Percentiles rank a stretch among this genome's conserved stretches.
These are phyloP conservation scores for Westerdykella sp. DNA, from an alignment of 2,329 filamentous ascomycete species.

Conservation along the genomic window DNA sequence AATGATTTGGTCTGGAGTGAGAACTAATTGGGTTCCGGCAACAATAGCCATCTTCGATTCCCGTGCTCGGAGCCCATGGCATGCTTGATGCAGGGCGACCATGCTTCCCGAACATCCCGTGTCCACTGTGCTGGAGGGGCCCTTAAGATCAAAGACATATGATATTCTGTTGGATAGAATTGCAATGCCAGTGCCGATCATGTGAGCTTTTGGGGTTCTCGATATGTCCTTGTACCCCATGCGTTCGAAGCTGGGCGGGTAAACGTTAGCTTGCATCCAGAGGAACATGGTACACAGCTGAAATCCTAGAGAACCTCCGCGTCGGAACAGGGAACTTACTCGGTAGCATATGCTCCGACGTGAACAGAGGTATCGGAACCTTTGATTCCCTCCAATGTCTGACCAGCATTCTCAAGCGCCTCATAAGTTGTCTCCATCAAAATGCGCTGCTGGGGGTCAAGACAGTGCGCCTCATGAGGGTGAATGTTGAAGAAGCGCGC, in stretches of 20 bases:
- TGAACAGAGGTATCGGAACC: constrained; percentile 1
- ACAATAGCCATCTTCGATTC: constrained; percentile 1
- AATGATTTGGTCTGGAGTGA: constrained; percentile 5
- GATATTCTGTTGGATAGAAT: constrained; percentile 2
- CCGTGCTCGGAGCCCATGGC: background rate
- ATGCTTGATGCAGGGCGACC: constrained; percentile 5
- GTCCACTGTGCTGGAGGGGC: constrained; percentile 2
- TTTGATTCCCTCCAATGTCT: background rate
- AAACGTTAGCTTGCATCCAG: too few relatives aligned
- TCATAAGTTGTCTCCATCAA: constrained; percentile 8
- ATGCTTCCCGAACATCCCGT: constrained; percentile 5
- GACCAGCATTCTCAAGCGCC: constrained; percentile 2
- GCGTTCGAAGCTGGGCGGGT: background rate
- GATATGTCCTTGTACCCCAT: constrained; percentile 1
- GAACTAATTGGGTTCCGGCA: background rate
- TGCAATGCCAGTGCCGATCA: background rate
- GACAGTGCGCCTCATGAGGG: constrained; percentile 1
- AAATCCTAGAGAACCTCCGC: too few relatives aligned
- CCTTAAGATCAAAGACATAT: constrained; percentile 1
- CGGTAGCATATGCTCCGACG: background rate
- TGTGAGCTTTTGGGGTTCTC: background rate
- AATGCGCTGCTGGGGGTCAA: constrained; percentile 13
- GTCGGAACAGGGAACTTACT: background rate
- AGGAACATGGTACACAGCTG: too few relatives aligned
- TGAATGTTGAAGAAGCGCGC: constrained; percentile 7